These are phyloP conservation scores for Sphagnum magellanicum DNA, from an alignment of 228 moss, liverwort and hornwort species.

Conservation along the genomic window DNA sequence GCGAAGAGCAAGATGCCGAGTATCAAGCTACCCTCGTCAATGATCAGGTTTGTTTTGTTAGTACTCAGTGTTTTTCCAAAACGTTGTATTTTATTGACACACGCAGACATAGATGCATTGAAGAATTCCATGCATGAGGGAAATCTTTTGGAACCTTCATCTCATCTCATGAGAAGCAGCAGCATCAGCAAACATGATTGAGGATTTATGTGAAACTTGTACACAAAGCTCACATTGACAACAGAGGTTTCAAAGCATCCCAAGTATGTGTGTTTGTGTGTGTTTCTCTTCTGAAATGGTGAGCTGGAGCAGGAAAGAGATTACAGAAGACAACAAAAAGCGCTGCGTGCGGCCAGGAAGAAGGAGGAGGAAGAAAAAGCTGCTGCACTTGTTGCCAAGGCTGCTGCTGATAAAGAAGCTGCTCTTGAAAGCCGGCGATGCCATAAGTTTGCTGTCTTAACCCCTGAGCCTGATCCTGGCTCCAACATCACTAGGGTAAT, in stretches of 20 bases:
- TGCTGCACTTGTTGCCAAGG: background rate
- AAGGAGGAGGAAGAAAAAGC: slow-evolving; percentile 33
- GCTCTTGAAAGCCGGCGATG: slow-evolving; percentile 20
- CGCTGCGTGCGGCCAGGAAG: slow-evolving; percentile 12
- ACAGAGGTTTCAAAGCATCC: background rate
- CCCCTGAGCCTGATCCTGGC: slow-evolving; percentile 22
- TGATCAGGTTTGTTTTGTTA: slow-evolving; percentile 13
- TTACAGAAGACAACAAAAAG: slow-evolving; percentile 22
- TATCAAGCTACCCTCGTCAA: slow-evolving; percentile 27
- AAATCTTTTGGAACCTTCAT: no score
- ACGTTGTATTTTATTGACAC: background rate
- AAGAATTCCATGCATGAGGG: no score
- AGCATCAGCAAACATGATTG: no score
- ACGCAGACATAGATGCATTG: no score
- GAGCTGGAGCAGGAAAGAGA: slow-evolving; percentile 27
- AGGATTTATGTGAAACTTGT: background rate
- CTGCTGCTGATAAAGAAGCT: slow-evolving; percentile 8
- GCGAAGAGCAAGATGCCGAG: slow-evolving; percentile 41
- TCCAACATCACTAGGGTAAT: slow-evolving; percentile 22
- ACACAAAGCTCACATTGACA: background rate
- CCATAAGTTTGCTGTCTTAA: slow-evolving; percentile 16
- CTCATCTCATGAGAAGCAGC: no score
- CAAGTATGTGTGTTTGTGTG: background rate
- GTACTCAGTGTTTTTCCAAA: no score
- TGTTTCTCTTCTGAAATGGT: background rate